Evolutionary conservation across 2,329 filamentous ascomycete genomes (phyloP).

Genomic region (Coleophoma eucalyptorum): DNA sequence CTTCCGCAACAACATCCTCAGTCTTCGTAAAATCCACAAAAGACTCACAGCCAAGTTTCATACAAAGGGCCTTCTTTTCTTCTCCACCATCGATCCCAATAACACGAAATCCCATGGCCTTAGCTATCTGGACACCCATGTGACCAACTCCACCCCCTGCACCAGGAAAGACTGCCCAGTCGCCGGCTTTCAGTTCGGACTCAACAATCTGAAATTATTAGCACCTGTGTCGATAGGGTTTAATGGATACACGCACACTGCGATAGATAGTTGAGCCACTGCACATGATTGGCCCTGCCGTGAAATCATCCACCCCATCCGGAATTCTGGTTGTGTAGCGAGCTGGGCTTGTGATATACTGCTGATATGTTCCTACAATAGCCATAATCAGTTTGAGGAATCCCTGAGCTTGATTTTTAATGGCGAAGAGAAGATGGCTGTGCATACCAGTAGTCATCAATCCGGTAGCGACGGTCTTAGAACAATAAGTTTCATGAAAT

Average conservation of each 20-base stretch:
- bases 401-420: too few relatives aligned
- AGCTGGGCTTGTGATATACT: conserved; percentile 5
- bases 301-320: conserved; percentile 7
- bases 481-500: conserved; percentile 2
- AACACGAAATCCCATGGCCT: conserved; percentile 7
- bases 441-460: neutral
- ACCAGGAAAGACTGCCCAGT: conserved; percentile 2
- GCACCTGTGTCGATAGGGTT: neutral
- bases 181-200: neutral
- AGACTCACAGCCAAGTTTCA: conserved; percentile 57
- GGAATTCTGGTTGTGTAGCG: conserved; percentile 6
- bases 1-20: conserved; percentile 76
- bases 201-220: neutral
- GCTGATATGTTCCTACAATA: conserved; percentile 5
- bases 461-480: conserved; percentile 1
- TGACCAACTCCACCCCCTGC: conserved; percentile 5
- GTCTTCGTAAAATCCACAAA: conserved; percentile 80
- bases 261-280: conserved; percentile 4
- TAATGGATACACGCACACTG: neutral
- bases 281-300: conserved; percentile 7
- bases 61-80: conserved; percentile 3
- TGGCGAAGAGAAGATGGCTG: too few relatives aligned
- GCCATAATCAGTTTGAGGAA: too few relatives aligned
- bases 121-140: conserved; percentile 15
- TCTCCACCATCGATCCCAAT: conserved; percentile 6